Evolutionary conservation across 805 yeast genomes (phyloP), one percentile per base, ranked within the genome.

Genomic region (Komagataella ulmi): DNA sequence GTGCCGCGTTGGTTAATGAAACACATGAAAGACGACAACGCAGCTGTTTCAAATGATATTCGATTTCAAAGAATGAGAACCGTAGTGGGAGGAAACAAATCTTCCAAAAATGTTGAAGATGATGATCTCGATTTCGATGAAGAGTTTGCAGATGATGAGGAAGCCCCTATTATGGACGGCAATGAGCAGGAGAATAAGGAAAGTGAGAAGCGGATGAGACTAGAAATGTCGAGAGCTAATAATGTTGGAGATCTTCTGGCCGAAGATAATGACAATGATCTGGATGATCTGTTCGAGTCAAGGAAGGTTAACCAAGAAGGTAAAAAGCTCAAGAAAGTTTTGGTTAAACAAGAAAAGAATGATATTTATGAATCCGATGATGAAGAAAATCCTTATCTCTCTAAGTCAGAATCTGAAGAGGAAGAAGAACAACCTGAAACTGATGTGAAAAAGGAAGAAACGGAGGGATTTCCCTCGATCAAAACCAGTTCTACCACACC

Each of bases 121-220:
- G 97, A 90, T 57, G 97, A 89, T 61, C 70, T 93, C 60, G 99
- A 91, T 68, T 91, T 75, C 61, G 97, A 93, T 58, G 98, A 93
- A 65, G 97, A 90, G 65, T 93, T 93, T 67, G 97, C 93, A 24
- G 99, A 93, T 66, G 99, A 93, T 65, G 99, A 93, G 69, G 99
- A 91, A 65, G 98, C 98, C 1, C 99, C 99, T 24, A 86, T 93
- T 54, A 80, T 91, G 74, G 98, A 91, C 61, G 97, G 97, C 48
- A 81, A 90, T 55, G 98, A 91, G 62, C 97, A 93, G 61, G 98
- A 93, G 62, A 86, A 88, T 64, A 89, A 85, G 64, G 85, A 88
- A 55, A 85, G 89, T 50, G 97, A 93, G 66, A 79, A 75, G 57
- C 82, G 86, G 59, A 83, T 88, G 63, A 88, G 87, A 65, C 81